These are phyloP conservation scores for Anthracocystis setariae DNA, from an alignment of 1,284 basidiomycete species.

Conservation along the genomic window DNA sequence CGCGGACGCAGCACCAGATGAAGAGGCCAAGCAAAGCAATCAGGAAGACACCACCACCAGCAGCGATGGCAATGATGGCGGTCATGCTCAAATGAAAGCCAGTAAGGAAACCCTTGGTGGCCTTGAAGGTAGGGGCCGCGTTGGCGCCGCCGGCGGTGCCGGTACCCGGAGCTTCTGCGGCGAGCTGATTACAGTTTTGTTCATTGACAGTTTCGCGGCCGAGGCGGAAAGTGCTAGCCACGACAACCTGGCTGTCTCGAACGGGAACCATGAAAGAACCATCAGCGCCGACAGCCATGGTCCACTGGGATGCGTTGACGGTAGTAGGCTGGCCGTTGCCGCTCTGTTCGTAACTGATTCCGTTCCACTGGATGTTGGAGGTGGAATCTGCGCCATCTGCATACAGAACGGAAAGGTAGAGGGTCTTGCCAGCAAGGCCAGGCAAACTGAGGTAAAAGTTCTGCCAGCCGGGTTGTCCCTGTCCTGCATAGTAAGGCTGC, in stretches of 20 bases:
- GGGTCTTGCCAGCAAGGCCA: constrained; percentile 39
- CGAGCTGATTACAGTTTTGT: constrained; percentile 28
- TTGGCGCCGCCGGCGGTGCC: constrained; percentile 15
- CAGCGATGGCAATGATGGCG: constrained; percentile 44
- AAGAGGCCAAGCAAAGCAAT: constrained; percentile 31
- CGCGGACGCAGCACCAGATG: constrained; percentile 46
- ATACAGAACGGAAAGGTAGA: constrained; percentile 44
- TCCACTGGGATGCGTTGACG: constrained; percentile 27
- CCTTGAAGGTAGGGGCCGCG: constrained; percentile 52
- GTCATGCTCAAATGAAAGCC: constrained; percentile 28
- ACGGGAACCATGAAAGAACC: constrained; percentile 48
- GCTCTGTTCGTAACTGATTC: constrained; percentile 50
- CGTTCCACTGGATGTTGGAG: constrained; percentile 52
- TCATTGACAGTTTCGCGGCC: constrained; percentile 33
- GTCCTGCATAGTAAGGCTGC: constrained; percentile 25
- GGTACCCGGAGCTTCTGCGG: constrained; percentile 7
- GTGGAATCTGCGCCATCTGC: constrained; percentile 48
- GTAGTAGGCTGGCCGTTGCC: constrained; percentile 32
- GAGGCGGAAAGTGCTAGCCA: constrained; percentile 38
- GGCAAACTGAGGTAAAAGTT: constrained; percentile 45
- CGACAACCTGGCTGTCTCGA: constrained; percentile 52
- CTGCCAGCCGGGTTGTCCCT: constrained; percentile 23
- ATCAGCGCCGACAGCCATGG: constrained; percentile 40
- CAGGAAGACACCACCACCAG: constrained; percentile 38
- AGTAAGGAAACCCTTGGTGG: constrained; percentile 44